Evolutionary conservation across 2,329 filamentous ascomycete species (phyloP), one percentile per base, ranked within the genome.

Genomic region (Aspergillus amoenus): DNA sequence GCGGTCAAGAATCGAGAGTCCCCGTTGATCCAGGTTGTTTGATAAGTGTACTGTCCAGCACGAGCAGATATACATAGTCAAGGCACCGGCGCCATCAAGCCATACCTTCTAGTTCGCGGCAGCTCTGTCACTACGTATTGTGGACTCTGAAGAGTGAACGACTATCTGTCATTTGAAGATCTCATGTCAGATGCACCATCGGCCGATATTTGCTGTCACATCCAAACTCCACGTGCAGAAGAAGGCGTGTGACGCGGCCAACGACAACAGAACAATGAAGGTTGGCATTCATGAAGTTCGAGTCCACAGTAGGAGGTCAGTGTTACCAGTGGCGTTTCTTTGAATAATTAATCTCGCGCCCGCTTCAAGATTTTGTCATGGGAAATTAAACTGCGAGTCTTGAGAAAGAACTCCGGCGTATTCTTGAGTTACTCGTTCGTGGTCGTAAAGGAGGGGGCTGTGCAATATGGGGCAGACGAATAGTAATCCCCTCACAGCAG

Each of bases 371-470:
- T 13, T 34, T 34, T 34, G 15, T 7, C 40, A 15, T 17, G 17
- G 37, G 41, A 9, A 45, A 52, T 52, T 52, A 52, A 45, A 44
- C 30, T 44, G 18, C 30, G 22, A 34, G 17, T 34, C 24, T 17
- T 41, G 37, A 51, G 22, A 39, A 51, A 53, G 41, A 27, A 13
- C 37, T 48, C 37, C 13, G 22, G 27, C 27, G 27, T 5, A 24
- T 24, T 24, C 24, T 22, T 30, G 21, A 45, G 42, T 32, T 53
- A 53, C 42, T 53, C 42, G 30, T 52, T 37, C 27, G 8, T 30
- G 9, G 27, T 11, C 30, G 12, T 34, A 24, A 45, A 45, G 50
- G 43, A 47, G 51, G 51, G 42, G 51, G 51, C 51, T 47, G 51
- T 53, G 51, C 51, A 53, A 40, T 42, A 13, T 41, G 34, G 7